Conservation (phyloP, 2,329 filamentous ascomycete genomes). For the Epichloe sibirici region DNA sequence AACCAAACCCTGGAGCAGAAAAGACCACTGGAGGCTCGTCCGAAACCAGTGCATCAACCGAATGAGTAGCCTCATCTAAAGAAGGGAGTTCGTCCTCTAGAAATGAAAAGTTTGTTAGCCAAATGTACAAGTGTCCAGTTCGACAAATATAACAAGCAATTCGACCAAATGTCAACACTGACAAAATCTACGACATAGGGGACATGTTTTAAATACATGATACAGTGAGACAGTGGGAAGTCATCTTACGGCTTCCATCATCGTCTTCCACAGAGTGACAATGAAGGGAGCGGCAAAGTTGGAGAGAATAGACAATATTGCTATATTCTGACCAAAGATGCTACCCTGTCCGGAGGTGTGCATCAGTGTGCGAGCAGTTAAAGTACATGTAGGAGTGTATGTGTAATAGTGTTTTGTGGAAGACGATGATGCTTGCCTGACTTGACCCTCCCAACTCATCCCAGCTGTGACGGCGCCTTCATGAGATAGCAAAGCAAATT, state of each 20-base stretch:
- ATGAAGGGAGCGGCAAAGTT: slow-evolving; percentile 22
- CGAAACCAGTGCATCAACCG: slow-evolving; percentile 57
- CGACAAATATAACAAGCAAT: slow-evolving; percentile 18
- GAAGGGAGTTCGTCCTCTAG: slow-evolving; percentile 52
- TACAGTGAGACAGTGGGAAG: slow-evolving; percentile 10
- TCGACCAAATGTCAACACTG: slow-evolving; percentile 10
- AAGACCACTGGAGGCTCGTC: slow-evolving; percentile 31
- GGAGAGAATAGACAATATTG: slow-evolving; percentile 27
- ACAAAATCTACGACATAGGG: slow-evolving; percentile 5
- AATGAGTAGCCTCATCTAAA: slow-evolving; percentile 47
- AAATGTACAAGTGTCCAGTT: slow-evolving; percentile 13
- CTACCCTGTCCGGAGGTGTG: slow-evolving; percentile 19
- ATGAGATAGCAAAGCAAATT: slow-evolving; percentile 3
- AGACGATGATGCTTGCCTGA: slow-evolving; percentile 61
- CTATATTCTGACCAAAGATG: slow-evolving; percentile 30
- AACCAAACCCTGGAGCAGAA: slow-evolving; percentile 1
- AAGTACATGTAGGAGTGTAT: slow-evolving; percentile 45
- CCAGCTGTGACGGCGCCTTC: slow-evolving; percentile 3
- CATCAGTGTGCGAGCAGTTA: slow-evolving; percentile 33
- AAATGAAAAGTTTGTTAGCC: slow-evolving; percentile 27
- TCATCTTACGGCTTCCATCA: slow-evolving; percentile 48
- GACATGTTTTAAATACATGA: slow-evolving; percentile 7
- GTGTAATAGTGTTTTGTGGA: slow-evolving; percentile 31
- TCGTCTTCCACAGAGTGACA: slow-evolving; percentile 44
- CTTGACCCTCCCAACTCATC: slow-evolving; percentile 19